Evolutionary conservation across 768 basidiomycete genomes (phyloP).

Genomic region (Crassisporium funariophilum): DNA sequence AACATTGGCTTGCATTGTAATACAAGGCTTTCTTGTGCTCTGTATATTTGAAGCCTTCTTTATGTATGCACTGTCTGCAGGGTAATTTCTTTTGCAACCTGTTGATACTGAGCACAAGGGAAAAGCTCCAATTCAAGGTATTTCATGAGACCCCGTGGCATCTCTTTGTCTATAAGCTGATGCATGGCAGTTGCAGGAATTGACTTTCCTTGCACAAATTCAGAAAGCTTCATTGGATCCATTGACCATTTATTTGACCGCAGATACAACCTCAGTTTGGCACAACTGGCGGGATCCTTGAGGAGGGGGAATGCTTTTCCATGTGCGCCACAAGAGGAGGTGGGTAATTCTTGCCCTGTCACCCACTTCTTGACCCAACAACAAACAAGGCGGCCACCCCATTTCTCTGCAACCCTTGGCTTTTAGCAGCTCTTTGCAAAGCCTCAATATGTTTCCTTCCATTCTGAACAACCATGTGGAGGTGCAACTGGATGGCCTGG

Average conservation of each 20-base stretch:
- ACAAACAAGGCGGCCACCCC: slow-evolving; percentile 27
- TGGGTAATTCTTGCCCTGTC: slow-evolving; percentile 20
- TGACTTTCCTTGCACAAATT: slow-evolving; percentile 24
- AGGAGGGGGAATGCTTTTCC: slow-evolving; percentile 29
- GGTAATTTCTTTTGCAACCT: slow-evolving; percentile 30
- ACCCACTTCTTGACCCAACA: slow-evolving; percentile 30
- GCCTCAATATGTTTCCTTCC: slow-evolving; percentile 19
- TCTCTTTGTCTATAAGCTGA: slow-evolving; percentile 30
- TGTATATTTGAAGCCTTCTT: slow-evolving; percentile 29
- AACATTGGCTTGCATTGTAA: slow-evolving; percentile 40
- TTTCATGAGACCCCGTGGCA: slow-evolving; percentile 33
- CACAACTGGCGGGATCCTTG: slow-evolving; percentile 26
- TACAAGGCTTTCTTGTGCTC: slow-evolving; percentile 34
- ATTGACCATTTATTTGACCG: slow-evolving; percentile 38
- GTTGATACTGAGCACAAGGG: slow-evolving; percentile 26
- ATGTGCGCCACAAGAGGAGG: slow-evolving; percentile 26
- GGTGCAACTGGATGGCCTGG: slow-evolving; percentile 25
- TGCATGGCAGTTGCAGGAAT: slow-evolving; percentile 26
- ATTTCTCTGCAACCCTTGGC: slow-evolving; percentile 31
- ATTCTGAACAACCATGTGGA: slow-evolving; percentile 33
- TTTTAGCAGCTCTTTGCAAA: slow-evolving; percentile 29
- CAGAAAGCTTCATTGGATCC: slow-evolving; percentile 32
- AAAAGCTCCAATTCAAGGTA: slow-evolving; percentile 37
- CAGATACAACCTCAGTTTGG: slow-evolving; percentile 30
- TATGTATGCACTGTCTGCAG: slow-evolving; percentile 33